Percentiles rank a stretch among this genome's conserved stretches.
Conservation (phyloP, 2,329 filamentous ascomycete species). For the Clarireedia paspali region DNA sequence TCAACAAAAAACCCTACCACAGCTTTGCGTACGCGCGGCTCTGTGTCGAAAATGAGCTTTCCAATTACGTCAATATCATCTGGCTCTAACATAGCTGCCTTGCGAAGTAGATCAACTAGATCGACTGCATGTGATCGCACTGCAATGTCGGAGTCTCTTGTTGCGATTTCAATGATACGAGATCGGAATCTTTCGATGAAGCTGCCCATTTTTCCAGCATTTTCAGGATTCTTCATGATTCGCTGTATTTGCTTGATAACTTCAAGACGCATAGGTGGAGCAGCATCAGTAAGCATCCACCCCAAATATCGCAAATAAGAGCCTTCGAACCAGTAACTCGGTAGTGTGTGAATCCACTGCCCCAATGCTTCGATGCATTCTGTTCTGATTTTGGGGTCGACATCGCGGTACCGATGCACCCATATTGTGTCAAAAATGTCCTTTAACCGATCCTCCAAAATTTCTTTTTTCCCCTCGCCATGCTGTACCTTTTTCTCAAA, state of each 20-base stretch:
- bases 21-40: conserved; percentile 76
- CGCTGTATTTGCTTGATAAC: conserved; percentile 75
- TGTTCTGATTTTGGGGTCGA: conserved; percentile 79
- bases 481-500: conserved; percentile 61
- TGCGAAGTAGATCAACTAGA: conserved; percentile 73
- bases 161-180: conserved; percentile 87
- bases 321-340: conserved; percentile 84
- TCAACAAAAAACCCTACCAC: conserved; percentile 87
- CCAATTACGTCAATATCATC: conserved; percentile 86
- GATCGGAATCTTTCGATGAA: conserved; percentile 90
- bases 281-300: conserved; percentile 85
- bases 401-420: conserved; percentile 89
- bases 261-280: conserved; percentile 68
- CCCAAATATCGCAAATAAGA: conserved; percentile 88
- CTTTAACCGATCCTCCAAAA: conserved; percentile 61
- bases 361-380: conserved; percentile 85
- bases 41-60: conserved; percentile 80
- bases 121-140: conserved; percentile 77
- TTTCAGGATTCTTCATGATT: conserved; percentile 73
- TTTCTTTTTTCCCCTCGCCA: conserved; percentile 38
- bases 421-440: conserved; percentile 91
- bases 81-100: conserved; percentile 80
- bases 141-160: conserved; percentile 69
- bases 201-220: conserved; percentile 67
- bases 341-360: conserved; percentile 78